Evolutionary conservation across 1,284 basidiomycete genomes (phyloP).

Genomic region (Sporisorium iseilematis-ciliati): DNA sequence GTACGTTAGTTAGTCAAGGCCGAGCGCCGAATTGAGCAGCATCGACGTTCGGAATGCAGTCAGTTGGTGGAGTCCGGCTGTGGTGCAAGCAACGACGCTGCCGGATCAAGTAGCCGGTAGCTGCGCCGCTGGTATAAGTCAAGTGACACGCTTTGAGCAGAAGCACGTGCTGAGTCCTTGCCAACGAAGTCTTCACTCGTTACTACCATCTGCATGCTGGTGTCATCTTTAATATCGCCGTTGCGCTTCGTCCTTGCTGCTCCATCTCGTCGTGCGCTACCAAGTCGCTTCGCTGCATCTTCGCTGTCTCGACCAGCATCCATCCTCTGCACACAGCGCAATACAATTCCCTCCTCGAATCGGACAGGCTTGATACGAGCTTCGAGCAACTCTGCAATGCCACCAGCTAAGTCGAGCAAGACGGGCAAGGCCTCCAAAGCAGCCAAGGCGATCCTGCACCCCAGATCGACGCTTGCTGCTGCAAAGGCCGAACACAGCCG

Average conservation of each 20-base stretch:
- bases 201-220: constrained; percentile 17
- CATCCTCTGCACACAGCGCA: not conserved
- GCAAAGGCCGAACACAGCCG: constrained; percentile 22
- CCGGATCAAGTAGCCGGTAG: not conserved
- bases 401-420: constrained; percentile 24
- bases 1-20: not conserved
- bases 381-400: constrained; percentile 13
- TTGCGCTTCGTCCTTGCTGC: constrained; percentile 11
- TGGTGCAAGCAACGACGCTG: not conserved
- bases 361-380: not conserved
- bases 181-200: not conserved
- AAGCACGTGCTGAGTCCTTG: not conserved
- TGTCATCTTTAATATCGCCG: constrained; percentile 10
- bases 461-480: constrained; percentile 35
- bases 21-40: not conserved
- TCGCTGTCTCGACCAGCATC: not conserved
- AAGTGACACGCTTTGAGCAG: not conserved
- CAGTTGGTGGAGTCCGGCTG: constrained; percentile 4
- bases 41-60: constrained; percentile 1
- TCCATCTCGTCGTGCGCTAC: constrained; percentile 13
- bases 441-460: constrained; percentile 44
- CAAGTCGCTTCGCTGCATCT: not conserved
- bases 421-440: constrained; percentile 33
- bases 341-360: not conserved
- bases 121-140: not conserved